Conservation (phyloP, 1,139 yeast genomes). For the Scheffersomyces stambukii region DNA sequence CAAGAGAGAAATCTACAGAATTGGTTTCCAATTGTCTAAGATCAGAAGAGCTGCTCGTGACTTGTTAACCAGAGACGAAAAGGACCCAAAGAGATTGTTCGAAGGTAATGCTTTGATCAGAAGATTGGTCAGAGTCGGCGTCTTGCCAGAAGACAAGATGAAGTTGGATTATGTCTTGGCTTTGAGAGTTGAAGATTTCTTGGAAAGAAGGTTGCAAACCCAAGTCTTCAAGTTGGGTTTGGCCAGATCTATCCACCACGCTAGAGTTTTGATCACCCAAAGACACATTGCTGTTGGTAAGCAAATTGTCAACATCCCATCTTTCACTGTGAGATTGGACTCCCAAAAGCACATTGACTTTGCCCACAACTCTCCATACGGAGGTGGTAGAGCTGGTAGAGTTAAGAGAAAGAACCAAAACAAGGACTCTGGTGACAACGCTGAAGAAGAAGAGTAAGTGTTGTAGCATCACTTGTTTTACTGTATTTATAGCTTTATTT, state of each 20-base stretch:
- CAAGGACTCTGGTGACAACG: slow-evolving; percentile 65
- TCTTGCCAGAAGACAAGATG: slow-evolving; percentile 98
- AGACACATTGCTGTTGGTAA: slow-evolving; percentile 99
- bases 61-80: slow-evolving; percentile 98
- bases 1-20: slow-evolving; percentile 99
- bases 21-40: slow-evolving; percentile 97
- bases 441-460: slow-evolving; percentile 60
- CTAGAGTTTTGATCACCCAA: slow-evolving; percentile 97
- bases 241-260: slow-evolving; percentile 99
- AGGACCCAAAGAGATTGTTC: slow-evolving; percentile 99
- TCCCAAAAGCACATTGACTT: slow-evolving; percentile 99
- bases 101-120: slow-evolving; percentile 99
- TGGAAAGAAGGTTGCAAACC: slow-evolving; percentile 99
- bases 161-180: slow-evolving; percentile 99
- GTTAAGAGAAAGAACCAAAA: slow-evolving; percentile 95
- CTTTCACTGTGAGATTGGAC: slow-evolving; percentile 99
- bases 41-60: slow-evolving; percentile 99
- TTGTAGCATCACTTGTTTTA: too few species aligned
- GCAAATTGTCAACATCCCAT: slow-evolving; percentile 98
- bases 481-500: too few species aligned
- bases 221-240: slow-evolving; percentile 99
- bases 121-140: slow-evolving; percentile 98
- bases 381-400: slow-evolving; percentile 99
- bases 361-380: slow-evolving; percentile 98
- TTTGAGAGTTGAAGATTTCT: slow-evolving; percentile 96